Conservation (phyloP, 2,329 filamentous ascomycete genomes). For the Aspergillus arachidicola region DNA sequence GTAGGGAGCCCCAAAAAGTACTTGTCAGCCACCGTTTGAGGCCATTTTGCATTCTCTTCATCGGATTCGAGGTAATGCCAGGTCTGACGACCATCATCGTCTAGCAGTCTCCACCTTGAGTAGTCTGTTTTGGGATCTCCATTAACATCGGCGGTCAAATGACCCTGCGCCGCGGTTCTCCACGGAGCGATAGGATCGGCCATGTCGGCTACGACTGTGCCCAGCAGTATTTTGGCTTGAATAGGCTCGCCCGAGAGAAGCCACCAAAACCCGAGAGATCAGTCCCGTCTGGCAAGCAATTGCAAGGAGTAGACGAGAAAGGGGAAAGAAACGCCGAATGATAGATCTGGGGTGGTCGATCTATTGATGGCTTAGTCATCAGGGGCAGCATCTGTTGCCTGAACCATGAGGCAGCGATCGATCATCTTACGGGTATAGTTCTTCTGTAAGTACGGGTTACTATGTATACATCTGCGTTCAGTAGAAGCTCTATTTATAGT, state of each 20-base stretch:
- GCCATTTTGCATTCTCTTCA: slow-evolving; percentile 73
- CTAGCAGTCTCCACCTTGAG: slow-evolving; percentile 78
- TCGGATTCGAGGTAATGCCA: slow-evolving; percentile 88
- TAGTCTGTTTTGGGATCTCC: slow-evolving; percentile 68
- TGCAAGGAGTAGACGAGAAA: background rate
- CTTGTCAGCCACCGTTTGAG: slow-evolving; percentile 85
- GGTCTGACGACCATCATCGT: slow-evolving; percentile 82
- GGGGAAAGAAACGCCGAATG: background rate
- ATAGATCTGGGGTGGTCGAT: background rate
- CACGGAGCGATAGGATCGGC: slow-evolving; percentile 35
- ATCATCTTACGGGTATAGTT: too few species aligned
- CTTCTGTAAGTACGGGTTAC: background rate
- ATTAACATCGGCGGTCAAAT: slow-evolving; percentile 35
- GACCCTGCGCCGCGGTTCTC: slow-evolving; percentile 38
- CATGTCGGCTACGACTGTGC: slow-evolving; percentile 17
- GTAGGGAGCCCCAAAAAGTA: slow-evolving; percentile 80
- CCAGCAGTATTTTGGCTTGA: background rate
- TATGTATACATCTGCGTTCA: background rate
- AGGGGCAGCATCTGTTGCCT: background rate
- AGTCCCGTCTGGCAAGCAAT: background rate
- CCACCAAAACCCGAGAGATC: background rate
- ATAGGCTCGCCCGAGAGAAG: background rate
- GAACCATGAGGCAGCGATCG: background rate
- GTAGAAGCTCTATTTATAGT: too few species aligned
- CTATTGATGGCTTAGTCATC: slow-evolving; percentile 21